Base-by-base conservation (phyloP, 2,329 filamentous ascomycete species). In the Stemphylium lycopersici region DNA sequence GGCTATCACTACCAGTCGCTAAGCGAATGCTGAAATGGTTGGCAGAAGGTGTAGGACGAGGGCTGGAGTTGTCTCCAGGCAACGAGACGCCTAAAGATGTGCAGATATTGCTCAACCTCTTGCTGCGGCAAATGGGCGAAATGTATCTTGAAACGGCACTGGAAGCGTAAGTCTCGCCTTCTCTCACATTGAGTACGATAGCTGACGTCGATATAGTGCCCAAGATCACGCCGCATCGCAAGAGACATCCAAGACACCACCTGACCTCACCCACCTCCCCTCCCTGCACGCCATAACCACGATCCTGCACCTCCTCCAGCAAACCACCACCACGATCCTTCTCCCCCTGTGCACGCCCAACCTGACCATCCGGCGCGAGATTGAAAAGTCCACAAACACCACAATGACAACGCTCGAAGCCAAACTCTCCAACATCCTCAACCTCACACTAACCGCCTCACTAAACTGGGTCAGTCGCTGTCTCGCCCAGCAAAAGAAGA, bases 21-120 rank as follows among this genome's bases (percentile, higher is more conserved):
- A 98, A 98, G 78, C 86, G 95, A 52, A 99, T 99, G 93, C 84
- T 99, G 56, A 96, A 91, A 72, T 99, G 95, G 95, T 80, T 99
- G 36, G 95, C 95, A 2, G 95, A 99, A 79, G 92, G 91, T 58
- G 93, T 99, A 20, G 90, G 95, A 34, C 84, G 95, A 59, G 91
- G 92, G 0, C 82, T 99, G 8, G 95, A 99, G 74, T 82, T 99
- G n/a, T 92, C 90, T 20, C 89, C 90, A 20, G 87, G 88, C 46
- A 89, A 84, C 52, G 95, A 99, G 65, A 97, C 92, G 4, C 91
- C 95, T 13, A 98, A 96, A 74, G 95, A 99, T 74, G 91, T 98
- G 51, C 90, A 89, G 40, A 87, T 91, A 56, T 83, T 98, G 20
- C 83, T 97, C 31, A 90, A 89, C 70, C 83, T 98, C 20, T 83